Evolutionary conservation across 1,284 basidiomycete genomes (phyloP), one percentile per base, ranked within the genome.

Genomic region (Ustilago curta): DNA sequence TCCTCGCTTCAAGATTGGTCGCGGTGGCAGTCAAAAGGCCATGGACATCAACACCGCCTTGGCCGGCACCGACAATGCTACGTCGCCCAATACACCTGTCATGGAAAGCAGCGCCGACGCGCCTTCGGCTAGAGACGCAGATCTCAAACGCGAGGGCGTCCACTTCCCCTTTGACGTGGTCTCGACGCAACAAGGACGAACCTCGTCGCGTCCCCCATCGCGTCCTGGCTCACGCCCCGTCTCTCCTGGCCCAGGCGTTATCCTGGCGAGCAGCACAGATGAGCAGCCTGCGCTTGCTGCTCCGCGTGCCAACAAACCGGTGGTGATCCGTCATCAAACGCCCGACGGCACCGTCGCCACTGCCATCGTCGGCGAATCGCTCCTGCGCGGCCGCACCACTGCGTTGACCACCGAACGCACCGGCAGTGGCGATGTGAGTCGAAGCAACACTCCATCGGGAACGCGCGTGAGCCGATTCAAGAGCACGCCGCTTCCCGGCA

Each of bases 291-390:
- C 54, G 9, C 44, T 65, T 16, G 42, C 48, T 16, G 66, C 62
- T 18, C 66, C 71, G 8, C 71, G 71, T 32, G 66, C 66, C 47
- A 70, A 67, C 64, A 80, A 78, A 51, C 76, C 78, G 19, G 47
- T 80, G 11, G 66, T 80, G 48, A 72, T 80, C 54, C 72, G 78
- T 29, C 72, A 71, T 35, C 76, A 78, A 62, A 57, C 59, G 2
- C 66, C 73, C 7, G 71, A 68, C 27, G 76, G 76, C 21, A 67
- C 56, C 47, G 57, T 71, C 19, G 56, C 71, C 52, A 80, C 76
- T 8, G 69, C 69, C 29, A 77, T 80, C 31, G 78, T 77, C 8
- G 74, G 69, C 49, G 78, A 80, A 25, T 58, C 65, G n/a, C 55
- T 78, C 23, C 54, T 80, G 43, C 72, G 78, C 8, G 78, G 78